Evolutionary conservation across 73 alveolate genomes (phyloP).

Genomic region (Paramecium bursaria): DNA sequence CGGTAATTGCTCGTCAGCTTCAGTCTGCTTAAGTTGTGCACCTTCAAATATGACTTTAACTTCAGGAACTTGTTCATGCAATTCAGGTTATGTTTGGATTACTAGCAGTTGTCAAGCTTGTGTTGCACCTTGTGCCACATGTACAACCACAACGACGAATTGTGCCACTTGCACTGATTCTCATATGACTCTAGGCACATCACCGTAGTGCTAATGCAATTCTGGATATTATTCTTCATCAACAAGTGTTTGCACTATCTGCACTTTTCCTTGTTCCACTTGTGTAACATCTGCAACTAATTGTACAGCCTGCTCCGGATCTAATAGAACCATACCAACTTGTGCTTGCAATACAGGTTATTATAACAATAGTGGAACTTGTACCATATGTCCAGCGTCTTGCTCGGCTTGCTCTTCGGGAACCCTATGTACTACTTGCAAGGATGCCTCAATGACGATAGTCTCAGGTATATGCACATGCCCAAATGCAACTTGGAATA

Average conservation of each 20-base stretch:
- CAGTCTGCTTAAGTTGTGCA: too few species aligned
- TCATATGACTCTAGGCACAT: too few species aligned
- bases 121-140: too few species aligned
- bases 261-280: background rate
- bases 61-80: too few species aligned
- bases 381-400: background rate
- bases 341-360: conserved; percentile 33
- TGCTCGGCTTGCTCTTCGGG: conserved; percentile 2
- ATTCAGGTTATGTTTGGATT: too few species aligned
- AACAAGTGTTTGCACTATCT: background rate
- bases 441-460: too few species aligned
- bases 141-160: too few species aligned
- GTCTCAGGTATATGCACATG: too few species aligned
- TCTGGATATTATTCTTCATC: background rate
- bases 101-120: too few species aligned
- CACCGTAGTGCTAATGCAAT: background rate
- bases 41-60: too few species aligned
- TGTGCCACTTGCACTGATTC: conserved; percentile 5
- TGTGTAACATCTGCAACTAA: background rate
- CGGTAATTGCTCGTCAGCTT: too few species aligned
- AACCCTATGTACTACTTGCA: background rate
- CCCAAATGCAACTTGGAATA: too few species aligned
- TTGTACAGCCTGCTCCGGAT: background rate
- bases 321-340: background rate
- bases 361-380: conserved; percentile 9